Percentiles rank a stretch among this genome's conserved stretches.
These are phyloP conservation scores for Coniochaeta sp. DNA, from an alignment of 2,329 filamentous ascomycete species.

Conservation along the genomic window DNA sequence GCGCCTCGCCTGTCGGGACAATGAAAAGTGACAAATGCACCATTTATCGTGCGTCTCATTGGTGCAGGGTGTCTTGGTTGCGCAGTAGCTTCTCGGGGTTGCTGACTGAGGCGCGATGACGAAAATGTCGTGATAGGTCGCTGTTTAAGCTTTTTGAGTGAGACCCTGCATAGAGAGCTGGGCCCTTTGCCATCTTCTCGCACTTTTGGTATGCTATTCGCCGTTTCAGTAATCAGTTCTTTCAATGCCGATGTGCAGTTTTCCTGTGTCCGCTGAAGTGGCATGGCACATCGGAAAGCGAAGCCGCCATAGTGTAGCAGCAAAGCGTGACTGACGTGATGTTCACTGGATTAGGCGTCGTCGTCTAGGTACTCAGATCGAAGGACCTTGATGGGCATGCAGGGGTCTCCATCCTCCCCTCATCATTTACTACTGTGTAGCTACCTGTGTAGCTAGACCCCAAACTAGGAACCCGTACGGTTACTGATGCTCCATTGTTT, in stretches of 20 bases:
- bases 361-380: background rate
- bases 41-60: background rate
- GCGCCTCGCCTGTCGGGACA: background rate
- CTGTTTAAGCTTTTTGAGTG: too few relatives aligned
- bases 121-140: background rate
- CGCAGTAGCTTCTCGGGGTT: background rate
- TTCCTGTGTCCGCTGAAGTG: too few relatives aligned
- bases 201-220: background rate
- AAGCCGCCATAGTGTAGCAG: too few relatives aligned
- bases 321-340: too few relatives aligned
- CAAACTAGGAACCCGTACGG: too few relatives aligned
- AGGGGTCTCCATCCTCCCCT: background rate
- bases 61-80: background rate
- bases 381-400: background rate
- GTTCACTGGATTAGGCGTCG: too few relatives aligned
- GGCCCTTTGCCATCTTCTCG: background rate
- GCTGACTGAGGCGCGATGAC: constrained; percentile 3
- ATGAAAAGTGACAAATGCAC: background rate
- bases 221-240: too few relatives aligned
- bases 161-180: background rate
- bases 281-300: background rate
- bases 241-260: too few relatives aligned
- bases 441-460: too few relatives aligned
- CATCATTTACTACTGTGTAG: too few relatives aligned
- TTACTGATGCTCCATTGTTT: too few relatives aligned